Evolutionary conservation across 441 rosid species (phyloP).

Genomic region (Adansonia rubrostipa): DNA sequence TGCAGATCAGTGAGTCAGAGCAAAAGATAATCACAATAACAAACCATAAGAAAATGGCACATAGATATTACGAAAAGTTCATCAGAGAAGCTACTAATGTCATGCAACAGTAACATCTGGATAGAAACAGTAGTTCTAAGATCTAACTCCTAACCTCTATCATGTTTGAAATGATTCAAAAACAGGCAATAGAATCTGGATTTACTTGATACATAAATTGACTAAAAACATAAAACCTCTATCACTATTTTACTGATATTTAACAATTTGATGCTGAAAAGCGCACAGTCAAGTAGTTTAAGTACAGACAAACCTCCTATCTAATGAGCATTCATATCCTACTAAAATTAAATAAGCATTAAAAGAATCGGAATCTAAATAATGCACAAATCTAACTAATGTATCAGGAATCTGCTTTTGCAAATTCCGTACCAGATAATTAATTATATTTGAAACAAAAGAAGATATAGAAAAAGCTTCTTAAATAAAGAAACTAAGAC

Average conservation of each 20-base stretch:
- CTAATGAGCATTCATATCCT: not conserved
- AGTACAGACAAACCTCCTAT: not conserved
- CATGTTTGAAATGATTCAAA: not conserved
- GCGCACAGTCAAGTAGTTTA: not conserved
- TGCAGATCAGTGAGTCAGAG: not conserved
- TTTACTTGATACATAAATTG: not conserved
- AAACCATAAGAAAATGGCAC: not conserved
- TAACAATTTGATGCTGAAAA: not conserved
- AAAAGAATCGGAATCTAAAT: not conserved
- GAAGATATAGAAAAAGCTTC: not conserved
- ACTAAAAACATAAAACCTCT: not conserved
- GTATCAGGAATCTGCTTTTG: too few species aligned
- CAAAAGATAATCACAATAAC: not conserved
- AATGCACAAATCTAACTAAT: not conserved
- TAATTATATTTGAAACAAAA: too few species aligned
- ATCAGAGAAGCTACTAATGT: not conserved
- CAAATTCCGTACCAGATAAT: too few species aligned
- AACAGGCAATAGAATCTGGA: not conserved
- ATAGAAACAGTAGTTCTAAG: not conserved
- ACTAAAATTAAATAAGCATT: not conserved
- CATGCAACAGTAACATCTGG: not conserved
- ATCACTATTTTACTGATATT: not conserved
- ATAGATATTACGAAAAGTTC: not conserved
- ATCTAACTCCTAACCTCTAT: not conserved
- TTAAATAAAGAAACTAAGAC: conserved; percentile 12